Evolutionary conservation across 352 stramenopile species (phyloP), one percentile per base, ranked within the genome.

Genomic region (Phytophthora pluvialis): DNA sequence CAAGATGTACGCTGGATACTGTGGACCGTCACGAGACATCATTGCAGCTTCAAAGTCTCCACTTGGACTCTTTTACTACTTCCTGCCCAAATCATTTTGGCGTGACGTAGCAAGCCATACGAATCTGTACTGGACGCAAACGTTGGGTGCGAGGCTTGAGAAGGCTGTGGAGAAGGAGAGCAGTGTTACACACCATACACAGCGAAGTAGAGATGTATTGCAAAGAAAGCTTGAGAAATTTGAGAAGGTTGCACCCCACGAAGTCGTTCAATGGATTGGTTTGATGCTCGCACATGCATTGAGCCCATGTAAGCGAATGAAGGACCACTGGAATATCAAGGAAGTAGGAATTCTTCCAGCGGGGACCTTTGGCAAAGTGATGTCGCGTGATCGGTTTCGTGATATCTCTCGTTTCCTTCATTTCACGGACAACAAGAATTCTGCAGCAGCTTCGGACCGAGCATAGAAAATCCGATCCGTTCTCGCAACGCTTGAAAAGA

Each of bases 81-180:
- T 61, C 36, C 10, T 65, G 16, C 62, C 48, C 5, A 54, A 59
- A 35, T 21, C 18, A 2, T 56, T 70, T 31, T 70, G 54, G 47
- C 16, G 54, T 8, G 12, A 63, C 1, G 31, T 63, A 18, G 60
- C 52, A 16, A 25, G 2, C 8, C 36, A 62, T 13, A 47, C 45
- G 3, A 63, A 58, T 5, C 26, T 31, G 2, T 63, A 69, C 35
- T 56, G 26, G 31, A 40, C 10, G 5, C 32, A 64, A 6, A 59
- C 36, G 1, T 18, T 59, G 0, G 39, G 51, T 3, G 35, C 12
- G 0, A 29, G 46, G 16, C 6, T 62, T 3, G 13, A 42, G 9
- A 31, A 42, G 4, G 29, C 46, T 3, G 31, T n/a, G 7, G 46
- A 43, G 6, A 53, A 42, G 12, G 46, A 53, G 32, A 2, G 1